Base-by-base conservation (phyloP, 768 basidiomycete genomes). In the Leccinum broughii region DNA sequence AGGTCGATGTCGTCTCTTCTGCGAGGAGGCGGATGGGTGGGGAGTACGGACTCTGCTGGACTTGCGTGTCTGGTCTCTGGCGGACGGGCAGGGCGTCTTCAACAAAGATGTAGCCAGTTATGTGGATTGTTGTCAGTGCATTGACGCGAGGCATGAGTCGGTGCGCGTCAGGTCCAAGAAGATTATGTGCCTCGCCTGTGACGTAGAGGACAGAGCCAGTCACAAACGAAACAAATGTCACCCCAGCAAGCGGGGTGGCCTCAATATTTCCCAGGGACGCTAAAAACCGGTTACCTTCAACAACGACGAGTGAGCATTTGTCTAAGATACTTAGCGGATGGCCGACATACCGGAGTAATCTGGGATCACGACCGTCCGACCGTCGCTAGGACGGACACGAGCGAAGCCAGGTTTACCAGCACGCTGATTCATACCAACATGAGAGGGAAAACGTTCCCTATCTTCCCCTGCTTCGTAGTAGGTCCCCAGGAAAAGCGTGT, bases 371-470 rank as follows among this genome's bases (percentile, higher is more conserved):
- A 88, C 62, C 0, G 83, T 87, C 26, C 81, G 77, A 6, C 81
- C 79, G 66, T 87, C 81, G 3, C 77, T 78, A 4, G 81, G 82
- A 48, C 75, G 69, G 20, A 88, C 80, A 13, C 87, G 84, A 1
- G 84, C 75, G 66, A 87, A 88, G 0, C 88, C 87, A 20, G 79
- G 77, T 34, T 77, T 75, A 2, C 88, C 88, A 4, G 84, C 86
- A 5, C 88, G 84, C 32, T 86, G 83, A 58, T 89, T 89, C 78
- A 85, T 85, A 32, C 87, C 88, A 7, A 86, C 64, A 64, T 88
- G 87, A 1, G 86, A 85, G 0, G 83, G 82, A 62, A 76, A 81
- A 3, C 52, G 67, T 13, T 64, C 54, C 1, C 67, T 69, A 17
- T 84, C 80, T 11, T 71, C 57, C 3, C 61, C 54, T 4, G 83